Evolutionary conservation across 371 early-diverging fungal genomes (phyloP).

Genomic region (Syncephalastrum racemosum): DNA sequence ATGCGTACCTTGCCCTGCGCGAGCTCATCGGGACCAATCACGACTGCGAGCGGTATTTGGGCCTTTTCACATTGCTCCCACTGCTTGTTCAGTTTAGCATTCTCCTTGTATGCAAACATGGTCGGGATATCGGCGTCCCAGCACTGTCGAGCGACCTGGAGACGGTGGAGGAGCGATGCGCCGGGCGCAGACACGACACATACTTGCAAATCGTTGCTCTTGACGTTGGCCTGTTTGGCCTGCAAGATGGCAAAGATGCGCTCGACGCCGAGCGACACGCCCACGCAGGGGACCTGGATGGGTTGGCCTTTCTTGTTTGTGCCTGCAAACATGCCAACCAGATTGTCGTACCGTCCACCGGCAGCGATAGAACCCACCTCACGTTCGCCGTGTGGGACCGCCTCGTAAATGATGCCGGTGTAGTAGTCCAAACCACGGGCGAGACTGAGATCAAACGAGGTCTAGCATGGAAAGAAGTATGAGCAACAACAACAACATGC

Average conservation of each 20-base stretch:
- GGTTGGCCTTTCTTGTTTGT: constrained; percentile 62
- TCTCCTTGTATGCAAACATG: constrained; percentile 85
- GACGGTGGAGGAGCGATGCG: constrained; percentile 88
- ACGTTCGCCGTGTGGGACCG: constrained; percentile 65
- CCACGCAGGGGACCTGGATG: constrained; percentile 93
- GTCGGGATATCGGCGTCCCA: constrained; percentile 87
- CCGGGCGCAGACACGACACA: constrained; percentile 84
- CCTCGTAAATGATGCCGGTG: constrained; percentile 99
- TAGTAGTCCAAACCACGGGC: constrained; percentile 99
- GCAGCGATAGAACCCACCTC: constrained; percentile 97
- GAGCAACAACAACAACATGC: too few relatives aligned
- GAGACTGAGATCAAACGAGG: constrained; percentile 94
- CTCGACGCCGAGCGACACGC: constrained; percentile 96
- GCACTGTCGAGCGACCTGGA: constrained; percentile 82
- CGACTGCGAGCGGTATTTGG: constrained; percentile 86
- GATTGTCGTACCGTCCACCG: constrained; percentile 98
- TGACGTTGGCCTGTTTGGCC: constrained; percentile 63
- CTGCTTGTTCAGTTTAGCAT: constrained; percentile 82
- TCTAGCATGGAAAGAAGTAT: constrained; percentile 24
- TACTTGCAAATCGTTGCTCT: constrained; percentile 82
- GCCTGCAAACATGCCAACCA: constrained; percentile 93
- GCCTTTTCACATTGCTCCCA: constrained; percentile 82
- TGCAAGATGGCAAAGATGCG: constrained; percentile 93
- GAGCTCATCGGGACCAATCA: constrained; percentile 85
- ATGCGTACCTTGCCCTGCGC: constrained; percentile 75